Evolutionary conservation across 1,284 basidiomycete species (phyloP).

Genomic region (Cutaneotrichosporon sp.): DNA sequence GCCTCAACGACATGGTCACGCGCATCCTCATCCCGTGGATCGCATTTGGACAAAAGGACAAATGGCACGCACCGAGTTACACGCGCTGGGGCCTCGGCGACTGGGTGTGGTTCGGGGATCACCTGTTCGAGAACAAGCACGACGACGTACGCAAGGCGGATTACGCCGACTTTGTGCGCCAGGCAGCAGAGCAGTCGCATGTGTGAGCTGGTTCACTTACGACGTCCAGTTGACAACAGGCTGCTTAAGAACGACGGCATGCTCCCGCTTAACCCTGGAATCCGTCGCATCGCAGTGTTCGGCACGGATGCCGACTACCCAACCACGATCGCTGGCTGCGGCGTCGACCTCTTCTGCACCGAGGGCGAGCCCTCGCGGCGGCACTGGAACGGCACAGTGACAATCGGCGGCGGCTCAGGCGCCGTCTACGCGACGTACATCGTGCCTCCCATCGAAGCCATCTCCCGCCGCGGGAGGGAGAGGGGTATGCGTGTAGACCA

Average conservation of each 20-base stretch:
- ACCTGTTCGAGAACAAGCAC: conserved; percentile 38
- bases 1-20: conserved; percentile 56
- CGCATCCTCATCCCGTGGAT: conserved; percentile 64
- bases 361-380: conserved; percentile 23
- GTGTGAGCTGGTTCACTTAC: conserved; percentile 29
- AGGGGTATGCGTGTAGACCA: conserved; percentile 42
- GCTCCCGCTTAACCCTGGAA: conserved; percentile 31
- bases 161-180: conserved; percentile 38
- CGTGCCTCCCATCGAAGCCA: conserved; percentile 49
- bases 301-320: conserved; percentile 49
- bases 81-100: conserved; percentile 52
- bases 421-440: conserved; percentile 49
- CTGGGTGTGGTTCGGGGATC: conserved; percentile 32
- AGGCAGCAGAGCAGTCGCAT: conserved; percentile 45
- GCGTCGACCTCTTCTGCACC: conserved; percentile 46
- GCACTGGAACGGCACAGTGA: conserved; percentile 52
- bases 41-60: conserved; percentile 60
- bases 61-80: conserved; percentile 58
- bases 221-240: not conserved
- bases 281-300: conserved; percentile 46
- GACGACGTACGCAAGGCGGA: conserved; percentile 35
- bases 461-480: conserved; percentile 38
- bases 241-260: conserved; percentile 37
- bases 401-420: conserved; percentile 48
- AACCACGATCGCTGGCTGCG: conserved; percentile 41